Conservation (phyloP, 352 stramenopile genomes). For the Pythium rhizo-oryzae region DNA sequence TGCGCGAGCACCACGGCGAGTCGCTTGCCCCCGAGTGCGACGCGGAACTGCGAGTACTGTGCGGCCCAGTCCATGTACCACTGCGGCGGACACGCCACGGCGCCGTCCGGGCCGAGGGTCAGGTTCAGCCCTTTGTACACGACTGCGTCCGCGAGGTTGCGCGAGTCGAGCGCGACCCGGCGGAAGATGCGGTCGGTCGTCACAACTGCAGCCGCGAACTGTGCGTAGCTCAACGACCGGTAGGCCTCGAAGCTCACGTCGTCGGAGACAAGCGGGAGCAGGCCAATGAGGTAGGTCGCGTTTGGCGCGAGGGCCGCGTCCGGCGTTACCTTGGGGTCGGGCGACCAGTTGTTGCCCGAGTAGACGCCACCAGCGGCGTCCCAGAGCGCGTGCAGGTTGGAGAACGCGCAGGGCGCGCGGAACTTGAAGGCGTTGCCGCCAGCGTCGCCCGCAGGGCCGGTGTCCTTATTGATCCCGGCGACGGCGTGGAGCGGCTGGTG, state of each 20-base stretch:
- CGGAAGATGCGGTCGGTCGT: conserved; percentile 23
- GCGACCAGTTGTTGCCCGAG: conserved; percentile 62
- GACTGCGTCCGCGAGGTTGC: conserved; percentile 27
- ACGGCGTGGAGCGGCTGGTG: conserved; percentile 68
- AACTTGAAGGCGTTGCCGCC: conserved; percentile 71
- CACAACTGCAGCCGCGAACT: conserved; percentile 20
- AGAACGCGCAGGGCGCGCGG: conserved; percentile 42
- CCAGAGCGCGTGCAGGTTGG: conserved; percentile 71
- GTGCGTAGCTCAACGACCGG: conserved; percentile 8
- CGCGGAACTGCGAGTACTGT: conserved; percentile 26
- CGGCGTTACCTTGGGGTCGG: conserved; percentile 19
- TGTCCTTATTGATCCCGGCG: conserved; percentile 37
- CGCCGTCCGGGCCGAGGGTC: conserved; percentile 19
- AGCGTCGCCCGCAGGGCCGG: conserved; percentile 35
- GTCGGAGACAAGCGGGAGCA: conserved; percentile 21
- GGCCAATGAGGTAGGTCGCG: conserved; percentile 45
- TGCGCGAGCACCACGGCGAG: conserved; percentile 36
- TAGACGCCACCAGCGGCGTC: conserved; percentile 50
- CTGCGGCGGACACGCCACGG: conserved; percentile 33
- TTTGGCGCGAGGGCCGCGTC: conserved; percentile 30
- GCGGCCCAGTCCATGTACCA: conserved; percentile 30
- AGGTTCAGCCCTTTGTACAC: conserved; percentile 36
- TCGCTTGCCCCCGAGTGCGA: conserved; percentile 31
- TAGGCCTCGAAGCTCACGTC: conserved; percentile 25
- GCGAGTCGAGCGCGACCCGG: conserved; percentile 30